Evolutionary conservation across 306 rosid species (phyloP), one percentile per base, ranked within the genome.

Genomic region (Lathyrus oleraceus): DNA sequence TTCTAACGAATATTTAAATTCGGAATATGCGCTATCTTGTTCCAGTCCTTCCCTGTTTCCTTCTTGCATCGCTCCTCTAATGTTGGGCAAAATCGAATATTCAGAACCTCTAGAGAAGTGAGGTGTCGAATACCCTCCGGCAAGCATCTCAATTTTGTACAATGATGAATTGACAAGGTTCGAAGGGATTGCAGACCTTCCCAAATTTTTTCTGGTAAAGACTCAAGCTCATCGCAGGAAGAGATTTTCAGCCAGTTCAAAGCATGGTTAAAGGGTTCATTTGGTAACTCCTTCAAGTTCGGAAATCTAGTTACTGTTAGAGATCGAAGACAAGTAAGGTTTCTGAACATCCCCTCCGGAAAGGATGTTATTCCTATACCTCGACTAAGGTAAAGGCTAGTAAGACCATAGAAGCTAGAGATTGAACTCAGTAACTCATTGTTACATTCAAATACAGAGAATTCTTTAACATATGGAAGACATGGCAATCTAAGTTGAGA

Each of bases 321-420:
- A 17, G 4, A 0, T 21, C 20, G 32, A 23, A 72, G 40, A 36
- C 1, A 47, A 5, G 40, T 20, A 35, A 72, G 15, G 25, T 36
- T 47, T 32, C 21, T 48, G 15, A 72, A 12, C 39, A 61, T 45
- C 25, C 61, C 76, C 16, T 71, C 66, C n/a, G 30, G 62, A 1
- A 72, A 61, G 52, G 70, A 48, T 36, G 62, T 38, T 12, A 62
- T 0, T n/a, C 28, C 52, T 14, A 0, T 5, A n/a, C 15, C 6
- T 0, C 0, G 0, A 4, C 0, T 0, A 4, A 72, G 69, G 0
- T 0, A 0, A 44, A 71, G 76, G 6, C 1, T 2, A 3, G 44
- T 32, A 43, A 58, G 76, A 59, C 70, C 5, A 23, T 2, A 2
- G 4, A 70, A 9, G 45, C n/a, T 16, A 11, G 59, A 16, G 32